phyloP scores from a whole-genome alignment of 805 yeast species.

The Hanseniaspora taiwanica region DNA sequence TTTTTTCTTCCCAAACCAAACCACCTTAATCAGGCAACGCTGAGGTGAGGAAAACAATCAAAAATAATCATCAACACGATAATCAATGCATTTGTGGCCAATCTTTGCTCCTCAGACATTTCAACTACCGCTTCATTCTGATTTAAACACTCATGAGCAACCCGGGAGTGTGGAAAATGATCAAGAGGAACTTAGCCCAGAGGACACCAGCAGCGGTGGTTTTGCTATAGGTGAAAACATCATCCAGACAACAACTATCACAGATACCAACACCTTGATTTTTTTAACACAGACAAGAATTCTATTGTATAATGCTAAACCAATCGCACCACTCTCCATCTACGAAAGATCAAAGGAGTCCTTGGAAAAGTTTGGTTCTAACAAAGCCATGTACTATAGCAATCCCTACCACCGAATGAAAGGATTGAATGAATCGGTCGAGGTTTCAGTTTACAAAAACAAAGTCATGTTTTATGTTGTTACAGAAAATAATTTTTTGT shows the following conservation, averaged over 20 bases:
- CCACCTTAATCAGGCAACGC: too few relatives aligned
- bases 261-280: constrained; percentile 17
- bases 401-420: constrained; percentile 9
- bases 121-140: constrained; percentile 7
- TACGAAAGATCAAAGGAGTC: constrained; percentile 20
- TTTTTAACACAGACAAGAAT: constrained; percentile 19
- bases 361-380: constrained; percentile 19
- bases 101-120: constrained; percentile 17
- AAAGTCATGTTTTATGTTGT: constrained; percentile 13
- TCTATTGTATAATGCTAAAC: constrained; percentile 21
- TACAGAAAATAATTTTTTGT: constrained; percentile 17
- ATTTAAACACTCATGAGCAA: neutral
- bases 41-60: neutral
- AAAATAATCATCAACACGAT: neutral
- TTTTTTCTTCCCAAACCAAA: too few relatives aligned
- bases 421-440: constrained; percentile 9
- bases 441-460: neutral
- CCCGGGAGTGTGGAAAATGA: neutral
- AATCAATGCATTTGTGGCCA: constrained; percentile 20
- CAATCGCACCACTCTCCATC: constrained; percentile 20
- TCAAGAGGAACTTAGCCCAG: neutral
- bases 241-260: constrained; percentile 14
- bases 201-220: neutral
- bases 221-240: constrained; percentile 13
- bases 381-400: constrained; percentile 10